Evolutionary conservation across 2,329 filamentous ascomycete genomes (phyloP), one percentile per base, ranked within the genome.

Genomic region (Coleophoma eucalyptorum): DNA sequence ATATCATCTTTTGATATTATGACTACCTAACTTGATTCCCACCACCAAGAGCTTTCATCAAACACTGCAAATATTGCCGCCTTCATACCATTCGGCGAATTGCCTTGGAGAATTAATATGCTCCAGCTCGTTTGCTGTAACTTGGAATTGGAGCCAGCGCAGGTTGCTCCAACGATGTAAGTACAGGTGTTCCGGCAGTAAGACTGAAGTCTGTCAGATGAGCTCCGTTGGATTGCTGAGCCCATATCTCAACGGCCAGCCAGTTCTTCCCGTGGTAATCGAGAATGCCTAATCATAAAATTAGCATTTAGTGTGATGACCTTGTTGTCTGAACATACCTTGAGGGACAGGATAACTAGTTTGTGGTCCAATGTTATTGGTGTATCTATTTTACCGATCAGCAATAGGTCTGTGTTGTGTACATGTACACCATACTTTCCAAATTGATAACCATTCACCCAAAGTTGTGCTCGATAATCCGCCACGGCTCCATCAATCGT

Each of bases 341-440:
- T 90, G 80, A 0, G 88, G 87, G 0, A 92, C 87, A 1, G 86
- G 86, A 63, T 84, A 92, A 2, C 67, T 73, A 0, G 76, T 81
- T 69, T 93, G 87, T 1, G 89, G 89, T 0, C 89, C 89, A n/a
- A 91, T 74, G 55, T 90, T 86, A 61, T 81, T 84, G n/a, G 81
- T 32, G 42, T 44, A 44, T 12, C 42, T 44, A 26, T 12, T 13
- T n/a, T 15, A 31, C 16, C 15, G 15, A 26, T 44, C 21, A 44
- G 21, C 16, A 44, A 16, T 15, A 26, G 15, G 15, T n/a, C 21
- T 10, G 5, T 15, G 31, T 5, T 3, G 16, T 31, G 8, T 7
- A 26, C 21, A n/a, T 5, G 42, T 31, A 3, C 6, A 44, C 78
- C 53, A 54, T 79, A 85, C 62, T 84, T 84, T 2, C 80, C 82